A percentile compares a stretch with the other conserved stretches of the same genome.
phyloP scores from a whole-genome alignment of 768 basidiomycete genomes.

The Lactarius tabidus region DNA sequence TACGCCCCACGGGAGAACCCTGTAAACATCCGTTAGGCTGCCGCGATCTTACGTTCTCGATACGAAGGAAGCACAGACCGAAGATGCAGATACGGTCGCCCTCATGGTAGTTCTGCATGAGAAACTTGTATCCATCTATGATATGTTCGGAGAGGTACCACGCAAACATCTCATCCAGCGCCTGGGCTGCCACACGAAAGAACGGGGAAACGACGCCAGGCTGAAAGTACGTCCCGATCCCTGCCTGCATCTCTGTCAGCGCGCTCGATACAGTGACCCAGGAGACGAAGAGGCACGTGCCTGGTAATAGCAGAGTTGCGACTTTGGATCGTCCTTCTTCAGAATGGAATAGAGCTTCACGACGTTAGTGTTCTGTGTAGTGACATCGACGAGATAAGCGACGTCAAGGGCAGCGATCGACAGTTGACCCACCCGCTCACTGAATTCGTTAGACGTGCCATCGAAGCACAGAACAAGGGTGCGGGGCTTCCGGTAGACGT shows the following conservation, averaged over 20 bases:
- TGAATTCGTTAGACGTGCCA: conserved; percentile 53
- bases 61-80: conserved; percentile 38
- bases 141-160: conserved; percentile 18
- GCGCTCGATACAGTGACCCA: background rate
- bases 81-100: conserved; percentile 77
- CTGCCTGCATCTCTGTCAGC: conserved; percentile 2
- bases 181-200: conserved; percentile 9
- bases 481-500: conserved; percentile 30
- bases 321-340: conserved; percentile 46
- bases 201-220: conserved; percentile 16
- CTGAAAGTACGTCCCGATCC: conserved; percentile 14
- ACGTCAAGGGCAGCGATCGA: background rate
- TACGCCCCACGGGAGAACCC: conserved; percentile 76
- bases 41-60: background rate
- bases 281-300: background rate
- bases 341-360: conserved; percentile 67
- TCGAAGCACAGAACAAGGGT: conserved; percentile 67
- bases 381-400: background rate
- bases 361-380: conserved; percentile 57
- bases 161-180: conserved; percentile 13
- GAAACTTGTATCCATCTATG: conserved; percentile 67
- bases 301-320: conserved; percentile 17
- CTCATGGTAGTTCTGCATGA: conserved; percentile 69
- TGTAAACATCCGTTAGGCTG: conserved; percentile 29
- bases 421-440: background rate